Base-by-base conservation (phyloP, 768 basidiomycete species). In the Boletus bicolor region DNA sequence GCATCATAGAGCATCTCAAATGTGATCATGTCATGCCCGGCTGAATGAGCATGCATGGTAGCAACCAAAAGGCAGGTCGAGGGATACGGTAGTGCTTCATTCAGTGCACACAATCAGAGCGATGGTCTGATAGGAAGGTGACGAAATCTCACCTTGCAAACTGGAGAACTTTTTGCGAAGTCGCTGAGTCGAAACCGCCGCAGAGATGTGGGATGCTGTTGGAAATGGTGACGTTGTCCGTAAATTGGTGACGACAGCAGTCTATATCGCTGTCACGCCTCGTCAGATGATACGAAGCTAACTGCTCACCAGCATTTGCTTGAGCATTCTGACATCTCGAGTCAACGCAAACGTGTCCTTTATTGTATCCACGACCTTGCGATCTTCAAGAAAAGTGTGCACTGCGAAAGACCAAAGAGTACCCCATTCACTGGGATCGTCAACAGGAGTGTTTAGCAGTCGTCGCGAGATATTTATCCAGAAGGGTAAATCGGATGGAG, bases 1-100 rank as follows among this genome's bases (percentile, higher is more conserved):
- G 79, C 77, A 50, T 91, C 89, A 58, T 88, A 80, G 8, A 96
- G 80, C 86, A 95, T 93, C 64, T 95, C 92, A 66, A 98, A 96
- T 32, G 91, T 98, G 72, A 97, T 85, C 14, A 75, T 74, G 19
- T 87, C 78, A 56, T 93, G 87, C 0, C 94, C 94, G 7, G 84
- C 82, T 10, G 85, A 86, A 26, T 84, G 74, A 5, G 84, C 78
- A 65, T 97, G 95, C 64, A 85, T 79, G 14, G 85, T 80, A n/a
- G 94, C 89, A 56, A 98, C 87, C 42, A 97, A 79, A 32, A 96
- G 78, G 65, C 91, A 93, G 19, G 93, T 71, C 3, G 82, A 76
- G 8, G 94, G 89, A 66, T 95, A 92, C 19, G 91, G 75, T 21
- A 94, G 68, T 53, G 78, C 91, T 93, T 62, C 17, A 53, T 42